Base-by-base conservation (phyloP, 2,329 filamentous ascomycete species). In the Xylariaceae sp. region DNA sequence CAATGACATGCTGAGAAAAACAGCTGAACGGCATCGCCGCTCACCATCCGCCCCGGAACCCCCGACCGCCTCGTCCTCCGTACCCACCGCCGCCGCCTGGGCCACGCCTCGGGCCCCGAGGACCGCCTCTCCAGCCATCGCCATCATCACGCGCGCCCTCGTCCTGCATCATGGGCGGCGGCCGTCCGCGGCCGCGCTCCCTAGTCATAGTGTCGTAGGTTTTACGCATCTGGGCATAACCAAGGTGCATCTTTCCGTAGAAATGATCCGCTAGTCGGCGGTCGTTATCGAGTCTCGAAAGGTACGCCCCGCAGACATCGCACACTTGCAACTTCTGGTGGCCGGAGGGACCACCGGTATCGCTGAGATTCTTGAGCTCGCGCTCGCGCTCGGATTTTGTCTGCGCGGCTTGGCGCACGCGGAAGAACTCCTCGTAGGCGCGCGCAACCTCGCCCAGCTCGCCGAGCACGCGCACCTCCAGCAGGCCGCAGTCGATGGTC, bases 281-380 rank as follows among this genome's bases (percentile, higher is more conserved):
- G 70, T 99, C 94, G 68, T 99, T 99, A 69, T 99, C 94, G 30
- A 99, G 80, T 19, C 94, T 78, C 58, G 86, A 91, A 36, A 99
- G 80, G 70, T 97, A 99, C 5, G 94, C 94, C 58, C 94, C 94
- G 71, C 94, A 99, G 1, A 97, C 94, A 72, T 99, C 94, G 78
- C 94, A 99, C 44, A 99, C 94, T 71, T 99, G 94, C 39, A 99
- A 78, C 71, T 99, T 99, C 76, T 99, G 94, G 72, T 99, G 94
- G 16, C 94, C 94, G 0, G 86, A 91, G 0, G 94, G 94, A 0
- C 94, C 94, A 22, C 86, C 89, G 0, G 92, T 97, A 72, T 99
- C 94, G 51, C 88, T 88, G 21, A 99, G 80, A 2, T 87, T 85
- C 71, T 96, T 95, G 55, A 99, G 80, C 67, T 97, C 92, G 57